Percentiles rank a stretch among this genome's conserved stretches.
Conservation (phyloP, 306 rosid species). For the Sesbania bispinosa region DNA sequence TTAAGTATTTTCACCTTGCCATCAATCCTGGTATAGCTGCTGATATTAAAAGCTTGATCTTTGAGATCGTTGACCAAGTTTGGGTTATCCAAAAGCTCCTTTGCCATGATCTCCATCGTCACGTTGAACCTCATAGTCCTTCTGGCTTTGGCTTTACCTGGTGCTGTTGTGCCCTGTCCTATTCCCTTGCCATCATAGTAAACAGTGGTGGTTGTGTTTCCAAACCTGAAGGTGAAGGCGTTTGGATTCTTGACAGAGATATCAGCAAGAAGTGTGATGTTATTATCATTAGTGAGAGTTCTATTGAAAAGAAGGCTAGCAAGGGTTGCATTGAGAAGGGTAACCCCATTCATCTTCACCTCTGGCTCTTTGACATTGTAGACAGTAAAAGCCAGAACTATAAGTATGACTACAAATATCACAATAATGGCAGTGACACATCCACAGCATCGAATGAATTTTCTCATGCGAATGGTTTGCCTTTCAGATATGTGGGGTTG, state of each 20-base stretch:
- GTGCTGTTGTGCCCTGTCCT: conserved; percentile 7
- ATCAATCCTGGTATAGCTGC: conserved; percentile 18
- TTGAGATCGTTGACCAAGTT: neutral
- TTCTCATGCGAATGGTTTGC: neutral
- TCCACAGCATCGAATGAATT: conserved; percentile 23
- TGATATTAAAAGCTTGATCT: conserved; percentile 23
- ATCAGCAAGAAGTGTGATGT: conserved; percentile 24
- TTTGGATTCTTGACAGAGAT: conserved; percentile 34
- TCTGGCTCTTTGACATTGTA: conserved; percentile 43
- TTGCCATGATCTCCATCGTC: neutral
- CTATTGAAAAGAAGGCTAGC: neutral
- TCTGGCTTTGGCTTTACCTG: conserved; percentile 26
- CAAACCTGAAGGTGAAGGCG: conserved; percentile 25
- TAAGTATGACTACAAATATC: conserved; percentile 27
- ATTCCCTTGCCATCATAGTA: conserved; percentile 20
- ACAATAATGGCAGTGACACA: conserved; percentile 41
- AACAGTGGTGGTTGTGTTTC: neutral
- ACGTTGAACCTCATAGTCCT: conserved; percentile 28
- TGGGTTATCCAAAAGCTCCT: neutral
- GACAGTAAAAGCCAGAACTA: conserved; percentile 46
- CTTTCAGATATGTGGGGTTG: neutral
- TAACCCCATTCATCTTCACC: conserved; percentile 17
- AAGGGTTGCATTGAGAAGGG: neutral
- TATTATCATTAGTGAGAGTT: neutral
- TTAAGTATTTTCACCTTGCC: conserved; percentile 35